Base-by-base conservation (phyloP, 2,329 filamentous ascomycete species). In the Stemphylium lycopersici region DNA sequence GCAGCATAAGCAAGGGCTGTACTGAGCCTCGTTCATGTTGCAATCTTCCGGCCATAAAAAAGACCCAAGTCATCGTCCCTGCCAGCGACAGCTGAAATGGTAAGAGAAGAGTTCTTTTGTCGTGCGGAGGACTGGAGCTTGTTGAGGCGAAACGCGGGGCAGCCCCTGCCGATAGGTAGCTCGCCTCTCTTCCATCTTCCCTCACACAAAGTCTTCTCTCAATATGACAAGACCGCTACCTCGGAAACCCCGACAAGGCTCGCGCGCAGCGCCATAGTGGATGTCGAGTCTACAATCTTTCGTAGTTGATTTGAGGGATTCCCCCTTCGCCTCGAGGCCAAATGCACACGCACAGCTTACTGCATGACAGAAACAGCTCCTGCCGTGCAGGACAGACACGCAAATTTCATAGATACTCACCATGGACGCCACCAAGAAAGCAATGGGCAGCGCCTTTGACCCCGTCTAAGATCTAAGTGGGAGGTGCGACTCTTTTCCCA, bases 391-490 rank as follows among this genome's bases (percentile, higher is more conserved):
- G 32, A 40, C 26, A 40, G 12, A 48, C n/a, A n/a, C n/a, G n/a
- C n/a, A n/a, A n/a, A n/a, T n/a, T n/a, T n/a, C n/a, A n/a, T n/a
- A n/a, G n/a, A n/a, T n/a, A 22, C 4, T 18, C 33, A 44, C 13
- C 34, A 62, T 62, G 60, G 52, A 78, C 62, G 77, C 67, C 13
- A 48, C 56, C 20, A 58, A 56, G 42, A 59, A 59, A 49, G 45
- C 45, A 13, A 41, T 59, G 3, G 48, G 49, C 13, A 55, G 56
- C 31, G 49, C 40, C 26, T 77, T 76, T 51, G 70, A 77, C 39
- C 74, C 75, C 0, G n/a, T n/a, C n/a, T n/a, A n/a, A n/a, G 73
- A 77, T 51, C 69, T 78, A 2, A 69, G 60, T 44, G 72, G 73
- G 49, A 76, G 63, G 72, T 74, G 58, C 37, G 50, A 8, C 13